Evolutionary conservation across 805 yeast species (phyloP).

Genomic region (Komagataella populi): DNA sequence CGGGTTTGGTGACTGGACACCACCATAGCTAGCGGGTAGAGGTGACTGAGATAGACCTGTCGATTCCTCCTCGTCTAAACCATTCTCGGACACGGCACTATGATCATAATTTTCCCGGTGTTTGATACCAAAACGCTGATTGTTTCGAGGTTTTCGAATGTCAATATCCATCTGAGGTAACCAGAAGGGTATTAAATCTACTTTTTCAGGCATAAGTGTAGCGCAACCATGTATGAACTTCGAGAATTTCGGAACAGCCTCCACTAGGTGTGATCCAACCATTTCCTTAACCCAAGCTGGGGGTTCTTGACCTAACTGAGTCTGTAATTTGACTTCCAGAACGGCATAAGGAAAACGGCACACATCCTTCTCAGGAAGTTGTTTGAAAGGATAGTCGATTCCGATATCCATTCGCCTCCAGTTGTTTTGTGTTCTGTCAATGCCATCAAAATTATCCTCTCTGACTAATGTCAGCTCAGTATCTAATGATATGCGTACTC

Average conservation of each 20-base stretch:
- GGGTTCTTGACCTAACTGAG: slow-evolving; percentile 98
- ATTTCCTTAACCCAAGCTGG: slow-evolving; percentile 95
- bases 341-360: slow-evolving; percentile 97
- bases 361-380: slow-evolving; percentile 71
- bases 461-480: slow-evolving; percentile 96
- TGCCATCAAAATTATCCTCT: slow-evolving; percentile 93
- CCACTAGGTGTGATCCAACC: slow-evolving; percentile 85
- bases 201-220: slow-evolving; percentile 72
- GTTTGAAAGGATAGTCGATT: slow-evolving; percentile 88
- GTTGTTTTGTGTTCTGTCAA: slow-evolving; percentile 78
- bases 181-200: slow-evolving; percentile 90
- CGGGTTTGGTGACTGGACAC: neutral
- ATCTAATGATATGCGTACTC: slow-evolving; percentile 96
- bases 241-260: slow-evolving; percentile 96
- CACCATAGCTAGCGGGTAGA: slow-evolving; percentile 17
- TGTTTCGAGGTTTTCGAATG: slow-evolving; percentile 72
- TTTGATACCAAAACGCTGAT: slow-evolving; percentile 51
- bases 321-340: slow-evolving; percentile 91
- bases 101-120: slow-evolving; percentile 11
- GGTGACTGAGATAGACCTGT: slow-evolving; percentile 16
- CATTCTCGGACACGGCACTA: slow-evolving; percentile 33
- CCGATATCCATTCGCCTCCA: slow-evolving; percentile 99
- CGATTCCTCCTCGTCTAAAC: slow-evolving; percentile 59
- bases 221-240: slow-evolving; percentile 97
- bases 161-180: slow-evolving; percentile 93